phyloP scores from a whole-genome alignment of 176 grass and related monocot species.

The Cenchrus purpureus region DNA sequence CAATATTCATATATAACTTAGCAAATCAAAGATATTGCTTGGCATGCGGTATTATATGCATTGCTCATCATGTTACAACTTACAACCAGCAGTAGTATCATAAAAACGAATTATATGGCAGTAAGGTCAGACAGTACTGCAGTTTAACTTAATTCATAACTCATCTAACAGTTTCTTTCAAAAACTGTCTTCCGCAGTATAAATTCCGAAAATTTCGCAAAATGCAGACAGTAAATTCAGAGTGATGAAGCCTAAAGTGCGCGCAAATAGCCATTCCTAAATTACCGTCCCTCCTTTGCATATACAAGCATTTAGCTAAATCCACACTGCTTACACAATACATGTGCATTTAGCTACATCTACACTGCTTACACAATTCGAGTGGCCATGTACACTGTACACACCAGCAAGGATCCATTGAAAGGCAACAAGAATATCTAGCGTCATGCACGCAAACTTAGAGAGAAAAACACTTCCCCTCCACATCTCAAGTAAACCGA shows the following conservation, averaged over 20 bases:
- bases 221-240: neutral
- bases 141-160: neutral
- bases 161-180: neutral
- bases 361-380: neutral
- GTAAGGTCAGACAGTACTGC: neutral
- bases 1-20: neutral
- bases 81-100: neutral
- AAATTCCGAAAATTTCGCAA: neutral
- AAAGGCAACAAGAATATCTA: neutral
- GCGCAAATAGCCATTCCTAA: conserved; percentile 11
- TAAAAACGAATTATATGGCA: neutral
- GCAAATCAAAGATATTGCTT: neutral
- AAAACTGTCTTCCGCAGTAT: neutral
- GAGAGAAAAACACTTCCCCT: neutral
- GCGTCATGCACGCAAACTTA: neutral
- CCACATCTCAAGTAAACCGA: neutral
- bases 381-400: neutral
- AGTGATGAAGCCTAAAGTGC: conserved; percentile 1
- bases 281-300: neutral
- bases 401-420: conserved; percentile 8
- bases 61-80: neutral
- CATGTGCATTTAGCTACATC: conserved; percentile 2
- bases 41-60: neutral
- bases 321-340: conserved; percentile 1
- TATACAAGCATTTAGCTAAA: neutral